Evolutionary conservation across 306 rosid genomes (phyloP).

Genomic region (Inga oerstediana): DNA sequence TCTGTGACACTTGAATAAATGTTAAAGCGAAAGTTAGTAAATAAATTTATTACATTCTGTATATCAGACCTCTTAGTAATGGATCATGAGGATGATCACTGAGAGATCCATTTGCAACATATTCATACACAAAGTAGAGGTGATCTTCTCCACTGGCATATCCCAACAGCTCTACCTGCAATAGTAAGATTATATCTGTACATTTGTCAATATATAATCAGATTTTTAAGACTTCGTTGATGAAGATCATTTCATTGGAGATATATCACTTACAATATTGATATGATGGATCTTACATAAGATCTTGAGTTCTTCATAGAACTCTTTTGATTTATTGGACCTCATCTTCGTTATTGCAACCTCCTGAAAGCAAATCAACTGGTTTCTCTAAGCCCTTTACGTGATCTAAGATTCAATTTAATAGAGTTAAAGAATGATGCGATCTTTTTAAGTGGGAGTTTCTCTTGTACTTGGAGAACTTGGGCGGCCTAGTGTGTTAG

Average conservation of each 20-base stretch:
- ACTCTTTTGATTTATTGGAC: slow-evolving; percentile 77
- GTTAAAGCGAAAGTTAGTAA: neutral
- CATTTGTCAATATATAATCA: neutral
- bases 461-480: no score
- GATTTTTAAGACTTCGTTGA: neutral
- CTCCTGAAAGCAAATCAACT: slow-evolving; percentile 57
- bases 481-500: no score
- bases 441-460: no score
- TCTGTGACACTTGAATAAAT: neutral
- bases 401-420: no score
- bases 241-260: neutral
- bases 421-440: no score
- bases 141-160: slow-evolving; percentile 89
- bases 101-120: slow-evolving; percentile 74
- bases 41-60: neutral
- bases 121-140: slow-evolving; percentile 82
- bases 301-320: slow-evolving; percentile 81
- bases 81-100: slow-evolving; percentile 84
- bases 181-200: slow-evolving; percentile 22
- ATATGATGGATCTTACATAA: slow-evolving; percentile 73
- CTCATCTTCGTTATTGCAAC: slow-evolving; percentile 86
- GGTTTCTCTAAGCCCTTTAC: neutral
- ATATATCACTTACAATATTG: slow-evolving; percentile 54
- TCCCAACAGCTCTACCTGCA: slow-evolving; percentile 82
- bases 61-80: slow-evolving; percentile 59